These are phyloP conservation scores for Hanseniaspora lachancei DNA, from an alignment of 805 yeast species.

Conservation along the genomic window DNA sequence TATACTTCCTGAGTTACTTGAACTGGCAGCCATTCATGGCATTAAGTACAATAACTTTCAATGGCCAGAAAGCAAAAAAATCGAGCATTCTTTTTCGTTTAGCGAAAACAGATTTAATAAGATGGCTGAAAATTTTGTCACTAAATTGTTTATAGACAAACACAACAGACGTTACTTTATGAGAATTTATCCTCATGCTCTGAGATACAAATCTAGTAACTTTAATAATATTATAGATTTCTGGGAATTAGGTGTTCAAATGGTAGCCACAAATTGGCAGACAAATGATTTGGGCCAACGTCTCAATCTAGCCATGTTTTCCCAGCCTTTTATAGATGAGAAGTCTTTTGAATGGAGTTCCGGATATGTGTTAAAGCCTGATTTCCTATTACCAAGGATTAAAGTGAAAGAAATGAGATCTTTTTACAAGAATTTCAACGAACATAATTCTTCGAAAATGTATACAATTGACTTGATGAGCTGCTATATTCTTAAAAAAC, in stretches of 20 bases:
- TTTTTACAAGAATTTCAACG: constrained; percentile 15
- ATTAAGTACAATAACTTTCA: constrained; percentile 69
- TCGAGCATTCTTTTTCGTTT: constrained; percentile 75
- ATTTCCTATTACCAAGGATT: constrained; percentile 27
- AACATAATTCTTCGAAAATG: constrained; percentile 14
- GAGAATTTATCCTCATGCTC: constrained; percentile 78
- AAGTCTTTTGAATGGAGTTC: constrained; percentile 23
- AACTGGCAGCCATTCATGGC: constrained; percentile 40
- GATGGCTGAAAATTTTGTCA: constrained; percentile 50
- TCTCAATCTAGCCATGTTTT: constrained; percentile 71
- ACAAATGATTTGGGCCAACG: constrained; percentile 82
- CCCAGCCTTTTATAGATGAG: constrained; percentile 31
- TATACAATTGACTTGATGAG: constrained; percentile 45
- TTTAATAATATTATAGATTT: constrained; percentile 58
- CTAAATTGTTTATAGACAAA: constrained; percentile 44
- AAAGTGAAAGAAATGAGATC: constrained; percentile 21
- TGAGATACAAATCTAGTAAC: constrained; percentile 64
- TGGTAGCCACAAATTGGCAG: constrained; percentile 98
- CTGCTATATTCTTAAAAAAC: constrained; percentile 74
- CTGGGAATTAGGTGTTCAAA: constrained; percentile 80
- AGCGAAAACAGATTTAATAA: constrained; percentile 57
- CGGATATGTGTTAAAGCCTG: constrained; percentile 77
- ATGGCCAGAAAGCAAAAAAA: constrained; percentile 68
- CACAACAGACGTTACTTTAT: constrained; percentile 66
- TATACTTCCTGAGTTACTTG: constrained; percentile 20